phyloP scores from a whole-genome alignment of 2,329 filamentous ascomycete genomes.

The Neonectria ditissima region DNA sequence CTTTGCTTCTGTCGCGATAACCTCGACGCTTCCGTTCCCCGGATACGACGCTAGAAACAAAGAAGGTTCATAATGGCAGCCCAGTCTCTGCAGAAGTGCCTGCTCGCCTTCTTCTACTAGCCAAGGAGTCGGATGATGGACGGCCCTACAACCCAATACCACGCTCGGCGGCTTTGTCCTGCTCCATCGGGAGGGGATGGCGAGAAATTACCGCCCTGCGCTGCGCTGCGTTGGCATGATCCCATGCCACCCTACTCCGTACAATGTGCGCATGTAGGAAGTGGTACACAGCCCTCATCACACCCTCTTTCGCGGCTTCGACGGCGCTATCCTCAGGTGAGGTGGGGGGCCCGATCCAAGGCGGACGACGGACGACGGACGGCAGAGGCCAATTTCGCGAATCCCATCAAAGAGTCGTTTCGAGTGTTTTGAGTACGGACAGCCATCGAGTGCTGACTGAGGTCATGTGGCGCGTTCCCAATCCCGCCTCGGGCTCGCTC shows the following conservation, averaged over 20 bases:
- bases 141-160: constrained; percentile 4
- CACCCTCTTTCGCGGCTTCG: constrained; percentile 26
- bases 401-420: constrained; percentile 23
- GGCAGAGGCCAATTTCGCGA: constrained; percentile 37
- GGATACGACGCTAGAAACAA: constrained; percentile 31
- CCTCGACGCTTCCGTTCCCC: constrained; percentile 33
- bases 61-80: constrained; percentile 16
- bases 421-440: not conserved
- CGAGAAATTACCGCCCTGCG: constrained; percentile 7
- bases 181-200: constrained; percentile 17
- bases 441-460: constrained; percentile 2
- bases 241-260: constrained; percentile 26
- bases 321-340: constrained; percentile 40
- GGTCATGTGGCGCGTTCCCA: constrained; percentile 30
- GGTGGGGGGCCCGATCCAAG: constrained; percentile 34
- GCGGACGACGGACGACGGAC: not conserved
- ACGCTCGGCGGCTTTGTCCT: constrained; percentile 19
- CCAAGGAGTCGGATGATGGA: constrained; percentile 2
- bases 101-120: not conserved
- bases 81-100: not conserved
- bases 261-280: not conserved
- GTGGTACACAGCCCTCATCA: constrained; percentile 11
- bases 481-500: constrained; percentile 1
- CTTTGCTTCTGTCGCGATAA: constrained; percentile 43
- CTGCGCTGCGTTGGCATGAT: constrained; percentile 21